These are phyloP conservation scores for Solanum hybrid DNA, from an alignment of 305 asterid species.

Conservation along the genomic window DNA sequence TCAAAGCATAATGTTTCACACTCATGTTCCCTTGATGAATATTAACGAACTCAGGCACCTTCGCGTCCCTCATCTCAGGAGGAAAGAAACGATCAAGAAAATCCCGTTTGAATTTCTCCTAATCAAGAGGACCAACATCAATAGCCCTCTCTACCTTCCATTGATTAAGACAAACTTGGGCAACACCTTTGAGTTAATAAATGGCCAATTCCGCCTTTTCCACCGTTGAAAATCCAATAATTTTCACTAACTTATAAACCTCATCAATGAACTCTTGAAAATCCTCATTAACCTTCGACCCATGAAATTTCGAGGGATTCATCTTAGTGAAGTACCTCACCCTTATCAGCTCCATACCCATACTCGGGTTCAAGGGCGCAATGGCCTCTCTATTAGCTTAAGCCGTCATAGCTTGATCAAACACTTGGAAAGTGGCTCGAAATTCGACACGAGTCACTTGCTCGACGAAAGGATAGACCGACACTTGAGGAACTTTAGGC, in stretches of 20 bases:
- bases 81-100: too few species aligned
- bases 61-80: not conserved
- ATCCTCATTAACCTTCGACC: not conserved
- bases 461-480: not conserved
- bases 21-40: not conserved
- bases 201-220: not conserved
- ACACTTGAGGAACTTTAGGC: not conserved
- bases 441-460: not conserved
- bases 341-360: not conserved
- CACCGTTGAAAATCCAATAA: too few species aligned
- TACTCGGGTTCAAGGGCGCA: not conserved
- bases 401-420: not conserved
- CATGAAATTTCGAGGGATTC: not conserved
- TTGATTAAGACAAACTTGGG: not conserved
- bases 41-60: not conserved
- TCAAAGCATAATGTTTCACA: not conserved
- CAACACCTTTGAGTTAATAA: too few species aligned
- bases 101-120: not conserved
- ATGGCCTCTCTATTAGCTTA: not conserved
- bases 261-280: not conserved
- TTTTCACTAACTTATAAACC: not conserved
- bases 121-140: not conserved
- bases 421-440: not conserved
- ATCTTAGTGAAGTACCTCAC: not conserved
- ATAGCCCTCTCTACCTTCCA: not conserved